phyloP scores from a whole-genome alignment of 2,329 filamentous ascomycete species.

The Hypoxylon sp. region DNA sequence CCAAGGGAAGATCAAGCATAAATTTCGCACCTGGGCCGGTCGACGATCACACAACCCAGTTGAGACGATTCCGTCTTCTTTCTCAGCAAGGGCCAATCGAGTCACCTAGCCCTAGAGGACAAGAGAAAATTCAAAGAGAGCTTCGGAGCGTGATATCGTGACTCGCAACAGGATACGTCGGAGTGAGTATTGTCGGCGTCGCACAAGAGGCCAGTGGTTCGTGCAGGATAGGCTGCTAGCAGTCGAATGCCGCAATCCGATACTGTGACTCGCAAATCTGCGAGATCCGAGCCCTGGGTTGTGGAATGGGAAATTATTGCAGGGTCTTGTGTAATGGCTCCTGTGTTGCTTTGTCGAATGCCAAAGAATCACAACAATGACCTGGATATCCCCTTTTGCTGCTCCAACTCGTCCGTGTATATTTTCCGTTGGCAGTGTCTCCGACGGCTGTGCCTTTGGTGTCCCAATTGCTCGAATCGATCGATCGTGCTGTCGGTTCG shows the following conservation, averaged over 20 bases:
- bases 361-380: conserved; percentile 22
- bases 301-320: conserved; percentile 41
- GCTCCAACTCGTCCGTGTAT: conserved; percentile 2
- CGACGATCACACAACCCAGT: conserved; percentile 47
- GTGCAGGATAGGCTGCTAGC: conserved; percentile 48
- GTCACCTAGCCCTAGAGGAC: conserved; percentile 1
- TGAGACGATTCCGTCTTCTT: conserved; percentile 34
- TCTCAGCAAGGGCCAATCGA: conserved; percentile 35
- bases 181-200: conserved; percentile 27
- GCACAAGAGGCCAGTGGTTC: conserved; percentile 46
- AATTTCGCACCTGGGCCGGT: conserved; percentile 39
- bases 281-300: conserved; percentile 30
- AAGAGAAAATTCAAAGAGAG: conserved; percentile 34
- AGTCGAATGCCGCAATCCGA: conserved; percentile 48
- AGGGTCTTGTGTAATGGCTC: conserved; percentile 26
- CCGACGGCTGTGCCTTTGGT: not conserved
- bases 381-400: not conserved
- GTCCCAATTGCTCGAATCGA: conserved; percentile 14
- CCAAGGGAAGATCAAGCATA: conserved; percentile 40
- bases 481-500: conserved; percentile 11
- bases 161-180: conserved; percentile 12
- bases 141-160: conserved; percentile 11
- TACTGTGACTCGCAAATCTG: conserved; percentile 34
- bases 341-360: conserved; percentile 26
- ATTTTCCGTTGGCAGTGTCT: conserved; percentile 4